Percentiles rank a stretch among this genome's conserved stretches.
Evolutionary conservation across 257 asterid species (phyloP).

Genomic region (Plantago major): DNA sequence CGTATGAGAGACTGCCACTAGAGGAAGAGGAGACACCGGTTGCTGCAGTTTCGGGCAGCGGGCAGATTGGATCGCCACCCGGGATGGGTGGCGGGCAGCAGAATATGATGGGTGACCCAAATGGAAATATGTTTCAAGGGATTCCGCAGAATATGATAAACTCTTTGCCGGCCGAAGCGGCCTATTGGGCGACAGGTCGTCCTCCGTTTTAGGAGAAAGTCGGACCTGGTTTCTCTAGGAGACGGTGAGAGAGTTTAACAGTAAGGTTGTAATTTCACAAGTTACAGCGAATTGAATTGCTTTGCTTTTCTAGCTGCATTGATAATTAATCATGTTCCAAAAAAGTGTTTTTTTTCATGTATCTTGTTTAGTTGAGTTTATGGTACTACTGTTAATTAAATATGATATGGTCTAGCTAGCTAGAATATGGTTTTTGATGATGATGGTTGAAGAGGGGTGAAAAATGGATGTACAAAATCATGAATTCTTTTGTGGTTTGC

Average conservation of each 20-base stretch:
- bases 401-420: slow-evolving; percentile 12
- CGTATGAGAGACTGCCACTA: slow-evolving; percentile 49
- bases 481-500: slow-evolving; percentile 31
- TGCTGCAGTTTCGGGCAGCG: slow-evolving; percentile 22
- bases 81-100: slow-evolving; percentile 29
- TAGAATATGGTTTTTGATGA: slow-evolving; percentile 14
- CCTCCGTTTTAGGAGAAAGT: slow-evolving; percentile 41
- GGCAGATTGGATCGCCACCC: slow-evolving; percentile 28
- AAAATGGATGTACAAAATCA: slow-evolving; percentile 39
- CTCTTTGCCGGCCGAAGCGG: slow-evolving; percentile 67
- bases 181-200: slow-evolving; percentile 67
- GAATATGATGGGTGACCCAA: slow-evolving; percentile 31
- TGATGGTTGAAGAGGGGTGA: slow-evolving; percentile 26
- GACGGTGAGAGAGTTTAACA: neutral
- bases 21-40: slow-evolving; percentile 34
- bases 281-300: neutral
- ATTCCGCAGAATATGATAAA: slow-evolving; percentile 54
- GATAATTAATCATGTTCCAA: slow-evolving; percentile 11
- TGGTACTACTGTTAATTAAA: slow-evolving; percentile 25
- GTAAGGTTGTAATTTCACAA: neutral
- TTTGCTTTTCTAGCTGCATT: neutral
- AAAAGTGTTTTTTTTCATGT: slow-evolving; percentile 11
- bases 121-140: slow-evolving; percentile 34
- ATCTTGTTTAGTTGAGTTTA: slow-evolving; percentile 22
- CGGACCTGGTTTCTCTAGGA: neutral